Evolutionary conservation across 441 rosid species (phyloP).

Genomic region (Manihot esculenta): DNA sequence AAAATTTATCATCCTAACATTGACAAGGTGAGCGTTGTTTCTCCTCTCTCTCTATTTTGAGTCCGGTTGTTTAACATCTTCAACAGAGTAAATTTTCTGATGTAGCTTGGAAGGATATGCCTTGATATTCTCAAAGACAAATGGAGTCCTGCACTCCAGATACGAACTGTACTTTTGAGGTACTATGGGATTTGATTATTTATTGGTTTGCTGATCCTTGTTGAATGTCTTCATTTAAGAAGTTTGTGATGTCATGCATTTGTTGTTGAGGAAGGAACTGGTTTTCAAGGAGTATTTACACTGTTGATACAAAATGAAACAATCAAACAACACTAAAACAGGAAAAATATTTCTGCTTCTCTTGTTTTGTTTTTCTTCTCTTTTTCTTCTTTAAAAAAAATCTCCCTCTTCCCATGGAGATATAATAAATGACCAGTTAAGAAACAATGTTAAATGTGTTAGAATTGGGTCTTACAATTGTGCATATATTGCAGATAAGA

Average conservation of each 20-base stretch:
- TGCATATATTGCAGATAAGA: neutral
- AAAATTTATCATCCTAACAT: conserved; percentile 97
- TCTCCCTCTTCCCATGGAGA: too few relatives aligned
- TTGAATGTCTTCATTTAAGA: neutral
- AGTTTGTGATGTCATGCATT: neutral
- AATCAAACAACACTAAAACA: neutral
- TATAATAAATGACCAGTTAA: conserved; percentile 15
- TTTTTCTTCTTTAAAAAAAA: too few relatives aligned
- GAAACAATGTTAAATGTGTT: neutral
- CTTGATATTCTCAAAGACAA: conserved; percentile 98
- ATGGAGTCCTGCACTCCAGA: conserved; percentile 99
- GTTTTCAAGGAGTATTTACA: neutral
- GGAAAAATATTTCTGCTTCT: neutral
- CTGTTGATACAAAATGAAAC: neutral
- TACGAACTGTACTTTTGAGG: conserved; percentile 97
- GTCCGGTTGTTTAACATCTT: conserved; percentile 1
- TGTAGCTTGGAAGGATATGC: conserved; percentile 96
- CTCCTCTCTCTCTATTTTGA: conserved; percentile 1
- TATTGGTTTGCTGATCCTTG: neutral
- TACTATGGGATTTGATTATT: conserved; percentile 24
- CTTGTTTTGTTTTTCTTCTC: neutral
- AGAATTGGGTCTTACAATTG: neutral
- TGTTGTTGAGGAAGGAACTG: neutral
- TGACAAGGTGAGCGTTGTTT: conserved; percentile 44
- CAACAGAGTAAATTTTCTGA: conserved; percentile 16